phyloP scores from a whole-genome alignment of 805 yeast species.

The Myxozyma geophila region DNA sequence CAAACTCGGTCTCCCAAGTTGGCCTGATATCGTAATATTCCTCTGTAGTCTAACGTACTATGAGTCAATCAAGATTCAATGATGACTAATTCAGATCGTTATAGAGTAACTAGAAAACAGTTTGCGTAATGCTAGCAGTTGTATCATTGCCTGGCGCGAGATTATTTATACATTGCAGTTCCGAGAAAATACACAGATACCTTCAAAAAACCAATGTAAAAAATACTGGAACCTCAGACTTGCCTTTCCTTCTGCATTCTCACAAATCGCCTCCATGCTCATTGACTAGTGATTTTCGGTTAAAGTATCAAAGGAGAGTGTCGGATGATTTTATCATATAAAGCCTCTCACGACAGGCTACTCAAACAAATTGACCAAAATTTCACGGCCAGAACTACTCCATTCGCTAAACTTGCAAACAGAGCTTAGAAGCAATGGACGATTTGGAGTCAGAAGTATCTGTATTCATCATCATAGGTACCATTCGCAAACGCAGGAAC shows the following conservation, averaged over 20 bases:
- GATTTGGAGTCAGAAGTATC: slow-evolving; percentile 29
- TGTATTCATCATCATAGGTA: slow-evolving; percentile 17
- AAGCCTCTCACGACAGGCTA: neutral
- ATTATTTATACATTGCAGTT: neutral
- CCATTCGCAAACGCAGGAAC: neutral
- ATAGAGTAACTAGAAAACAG: no score
- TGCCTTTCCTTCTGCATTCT: slow-evolving; percentile 35
- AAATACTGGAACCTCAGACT: slow-evolving; percentile 29
- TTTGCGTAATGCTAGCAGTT: neutral
- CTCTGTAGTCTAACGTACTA: no score
- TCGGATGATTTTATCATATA: neutral
- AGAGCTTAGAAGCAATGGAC: slow-evolving; percentile 1
- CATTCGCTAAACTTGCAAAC: neutral
- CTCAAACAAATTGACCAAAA: neutral
- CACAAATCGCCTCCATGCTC: neutral
- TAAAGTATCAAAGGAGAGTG: neutral
- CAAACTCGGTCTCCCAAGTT: no score
- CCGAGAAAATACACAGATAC: neutral
- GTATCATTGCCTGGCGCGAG: neutral
- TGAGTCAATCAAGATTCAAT: no score
- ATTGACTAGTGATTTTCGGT: neutral
- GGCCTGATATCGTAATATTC: no score
- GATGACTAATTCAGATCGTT: no score
- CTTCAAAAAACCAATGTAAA: neutral
- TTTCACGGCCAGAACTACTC: neutral